Percentiles rank a stretch among this genome's conserved stretches.
Evolutionary conservation across 164 flowering plant genomes (phyloP).

Genomic region (Protea cynaroides): DNA sequence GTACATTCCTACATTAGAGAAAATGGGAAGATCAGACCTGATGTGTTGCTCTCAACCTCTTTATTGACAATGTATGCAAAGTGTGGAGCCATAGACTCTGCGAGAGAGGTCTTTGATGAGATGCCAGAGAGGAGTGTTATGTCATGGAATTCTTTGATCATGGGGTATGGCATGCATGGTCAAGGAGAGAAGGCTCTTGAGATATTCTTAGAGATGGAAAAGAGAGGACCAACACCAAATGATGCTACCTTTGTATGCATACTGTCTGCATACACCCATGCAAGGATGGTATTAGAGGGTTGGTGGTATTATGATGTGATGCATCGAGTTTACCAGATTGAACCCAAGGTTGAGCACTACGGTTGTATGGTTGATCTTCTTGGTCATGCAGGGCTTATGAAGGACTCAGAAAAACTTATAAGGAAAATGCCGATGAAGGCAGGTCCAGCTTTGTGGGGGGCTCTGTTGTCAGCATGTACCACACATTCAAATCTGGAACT

Average conservation of each 20-base stretch:
- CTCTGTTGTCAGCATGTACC: conserved; percentile 40
- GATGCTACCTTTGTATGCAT: neutral
- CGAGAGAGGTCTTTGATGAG: conserved; percentile 25
- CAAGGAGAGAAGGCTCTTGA: conserved; percentile 46
- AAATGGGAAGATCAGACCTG: no score
- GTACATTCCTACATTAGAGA: no score
- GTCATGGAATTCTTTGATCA: conserved; percentile 41
- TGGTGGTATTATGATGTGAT: neutral
- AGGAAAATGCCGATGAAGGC: conserved; percentile 33
- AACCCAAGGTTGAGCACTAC: conserved; percentile 35
- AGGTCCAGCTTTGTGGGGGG: conserved; percentile 47
- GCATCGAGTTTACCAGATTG: neutral
- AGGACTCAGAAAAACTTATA: conserved; percentile 41
- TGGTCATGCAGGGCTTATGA: conserved; percentile 41
- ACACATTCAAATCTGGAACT: conserved; percentile 35
- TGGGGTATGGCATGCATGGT: conserved; percentile 57
- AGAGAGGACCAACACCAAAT: conserved; percentile 21
- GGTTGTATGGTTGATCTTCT: conserved; percentile 72
- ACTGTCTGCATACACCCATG: conserved; percentile 46
- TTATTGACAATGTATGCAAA: no score
- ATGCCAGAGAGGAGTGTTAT: conserved; percentile 60
- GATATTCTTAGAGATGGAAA: conserved; percentile 59
- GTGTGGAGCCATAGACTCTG: neutral
- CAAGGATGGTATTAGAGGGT: conserved; percentile 9
- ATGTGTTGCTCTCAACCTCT: conserved; percentile 41